phyloP scores from a whole-genome alignment of 768 basidiomycete species.

The Pisolithus albus region DNA sequence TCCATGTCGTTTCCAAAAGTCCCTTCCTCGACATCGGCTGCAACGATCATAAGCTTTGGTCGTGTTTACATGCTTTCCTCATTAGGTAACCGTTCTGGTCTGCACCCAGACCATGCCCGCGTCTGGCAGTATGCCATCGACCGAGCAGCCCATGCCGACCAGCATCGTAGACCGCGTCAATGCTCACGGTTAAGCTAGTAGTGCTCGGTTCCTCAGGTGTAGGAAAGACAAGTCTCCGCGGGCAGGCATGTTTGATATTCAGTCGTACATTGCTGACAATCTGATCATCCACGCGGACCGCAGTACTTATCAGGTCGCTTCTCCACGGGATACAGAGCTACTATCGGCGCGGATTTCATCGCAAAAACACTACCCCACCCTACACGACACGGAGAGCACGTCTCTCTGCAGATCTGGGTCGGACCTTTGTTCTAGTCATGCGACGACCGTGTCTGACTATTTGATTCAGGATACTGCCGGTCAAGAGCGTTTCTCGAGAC shows the following conservation, averaged over 20 bases:
- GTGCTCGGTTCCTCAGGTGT: slow-evolving; percentile 78
- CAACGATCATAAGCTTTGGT: slow-evolving; percentile 7
- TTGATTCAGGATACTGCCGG: slow-evolving; percentile 68
- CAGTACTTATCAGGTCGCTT: slow-evolving; percentile 76
- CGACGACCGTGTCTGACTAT: slow-evolving; percentile 1
- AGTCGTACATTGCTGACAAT: background rate
- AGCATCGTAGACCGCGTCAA: slow-evolving; percentile 18
- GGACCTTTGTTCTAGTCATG: slow-evolving; percentile 9
- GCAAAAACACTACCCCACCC: slow-evolving; percentile 66
- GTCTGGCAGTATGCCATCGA: background rate
- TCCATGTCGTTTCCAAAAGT: slow-evolving; percentile 14
- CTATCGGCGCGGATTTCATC: slow-evolving; percentile 88
- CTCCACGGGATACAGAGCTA: slow-evolving; percentile 71
- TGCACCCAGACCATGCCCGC: too few species aligned
- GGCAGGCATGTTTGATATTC: slow-evolving; percentile 45
- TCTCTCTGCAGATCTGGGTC: slow-evolving; percentile 69
- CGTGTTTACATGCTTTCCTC: slow-evolving; percentile 10
- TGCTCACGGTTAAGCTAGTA: slow-evolving; percentile 75
- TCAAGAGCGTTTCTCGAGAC: slow-evolving; percentile 80
- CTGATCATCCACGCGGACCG: background rate
- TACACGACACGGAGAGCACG: slow-evolving; percentile 42
- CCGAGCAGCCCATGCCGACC: background rate
- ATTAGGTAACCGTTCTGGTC: background rate
- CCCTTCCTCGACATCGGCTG: background rate
- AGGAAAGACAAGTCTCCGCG: slow-evolving; percentile 79